Evolutionary conservation across 805 yeast species (phyloP).

Genomic region (Myxozyma geophila): DNA sequence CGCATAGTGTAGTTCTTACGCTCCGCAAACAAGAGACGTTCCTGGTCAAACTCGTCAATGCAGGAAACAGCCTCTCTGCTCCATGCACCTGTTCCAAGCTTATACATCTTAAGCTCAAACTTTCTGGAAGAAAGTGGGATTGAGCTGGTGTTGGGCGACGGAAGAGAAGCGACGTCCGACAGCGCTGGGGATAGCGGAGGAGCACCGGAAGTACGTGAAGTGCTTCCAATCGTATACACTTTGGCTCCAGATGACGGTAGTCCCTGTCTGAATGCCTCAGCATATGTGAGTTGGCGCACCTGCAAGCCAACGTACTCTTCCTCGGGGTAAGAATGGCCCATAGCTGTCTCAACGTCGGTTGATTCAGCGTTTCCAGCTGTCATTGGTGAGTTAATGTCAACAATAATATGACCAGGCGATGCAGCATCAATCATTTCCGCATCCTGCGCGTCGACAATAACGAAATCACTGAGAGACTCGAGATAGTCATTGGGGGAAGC

Average conservation of each 20-base stretch:
- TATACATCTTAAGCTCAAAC: conserved; percentile 6
- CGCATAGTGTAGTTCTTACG: conserved; percentile 17
- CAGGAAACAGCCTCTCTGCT: neutral
- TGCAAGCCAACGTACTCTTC: conserved; percentile 25
- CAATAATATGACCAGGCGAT: neutral
- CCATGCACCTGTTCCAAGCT: conserved; percentile 15
- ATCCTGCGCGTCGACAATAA: conserved; percentile 15
- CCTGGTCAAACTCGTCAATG: conserved; percentile 18
- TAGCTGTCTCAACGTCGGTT: neutral
- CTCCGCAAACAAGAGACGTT: conserved; percentile 6
- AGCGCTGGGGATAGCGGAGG: neutral
- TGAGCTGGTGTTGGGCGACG: neutral
- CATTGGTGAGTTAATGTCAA: conserved; percentile 1
- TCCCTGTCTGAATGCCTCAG: conserved; percentile 23
- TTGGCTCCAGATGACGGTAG: conserved; percentile 9
- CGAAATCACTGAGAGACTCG: conserved; percentile 17
- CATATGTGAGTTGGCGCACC: conserved; percentile 26
- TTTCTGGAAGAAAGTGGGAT: conserved; percentile 1
- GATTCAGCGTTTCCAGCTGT: neutral
- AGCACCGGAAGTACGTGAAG: neutral
- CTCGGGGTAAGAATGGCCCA: conserved; percentile 1
- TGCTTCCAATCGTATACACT: neutral
- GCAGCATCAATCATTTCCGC: conserved; percentile 18
- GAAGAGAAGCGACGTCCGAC: neutral
- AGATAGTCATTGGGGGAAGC: neutral